Percentiles rank a stretch among this genome's conserved stretches.
Evolutionary conservation across 345 rosid genomes (phyloP).

Genomic region (Eucalyptus leucophloia): DNA sequence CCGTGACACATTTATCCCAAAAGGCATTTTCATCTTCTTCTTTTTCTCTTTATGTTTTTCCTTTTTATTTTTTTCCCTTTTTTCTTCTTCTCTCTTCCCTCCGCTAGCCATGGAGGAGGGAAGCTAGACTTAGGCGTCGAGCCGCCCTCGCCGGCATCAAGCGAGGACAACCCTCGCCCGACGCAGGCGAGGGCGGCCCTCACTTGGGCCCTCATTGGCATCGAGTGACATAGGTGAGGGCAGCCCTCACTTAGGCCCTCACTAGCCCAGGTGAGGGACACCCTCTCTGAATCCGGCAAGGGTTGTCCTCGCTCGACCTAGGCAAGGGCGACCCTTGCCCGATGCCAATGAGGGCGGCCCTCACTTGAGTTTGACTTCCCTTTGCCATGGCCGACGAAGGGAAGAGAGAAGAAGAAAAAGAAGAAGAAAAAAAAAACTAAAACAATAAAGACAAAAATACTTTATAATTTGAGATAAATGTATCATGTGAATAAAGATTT

Average conservation of each 20-base stretch:
- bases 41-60: fast-evolving
- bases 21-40: fast-evolving
- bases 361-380: fast-evolving
- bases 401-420: too few relatives aligned
- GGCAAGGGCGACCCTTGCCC: fast-evolving
- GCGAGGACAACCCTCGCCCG: fast-evolving
- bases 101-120: fast-evolving
- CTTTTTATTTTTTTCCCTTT: fast-evolving
- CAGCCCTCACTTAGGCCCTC: fast-evolving
- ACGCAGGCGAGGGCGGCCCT: fast-evolving
- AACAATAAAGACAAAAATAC: fast-evolving
- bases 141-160: fast-evolving
- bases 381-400: fast-evolving
- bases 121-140: fast-evolving
- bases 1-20: fast-evolving
- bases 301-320: fast-evolving
- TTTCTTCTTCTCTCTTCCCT: too few relatives aligned
- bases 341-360: fast-evolving
- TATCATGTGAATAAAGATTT: fast-evolving
- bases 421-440: fast-evolving
- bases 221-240: fast-evolving
- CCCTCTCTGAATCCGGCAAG: fast-evolving
- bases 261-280: fast-evolving
- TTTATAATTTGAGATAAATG: fast-evolving
- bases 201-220: fast-evolving